phyloP scores from a whole-genome alignment of 2,329 filamentous ascomycete genomes.

The Trichoderma asperellum region DNA sequence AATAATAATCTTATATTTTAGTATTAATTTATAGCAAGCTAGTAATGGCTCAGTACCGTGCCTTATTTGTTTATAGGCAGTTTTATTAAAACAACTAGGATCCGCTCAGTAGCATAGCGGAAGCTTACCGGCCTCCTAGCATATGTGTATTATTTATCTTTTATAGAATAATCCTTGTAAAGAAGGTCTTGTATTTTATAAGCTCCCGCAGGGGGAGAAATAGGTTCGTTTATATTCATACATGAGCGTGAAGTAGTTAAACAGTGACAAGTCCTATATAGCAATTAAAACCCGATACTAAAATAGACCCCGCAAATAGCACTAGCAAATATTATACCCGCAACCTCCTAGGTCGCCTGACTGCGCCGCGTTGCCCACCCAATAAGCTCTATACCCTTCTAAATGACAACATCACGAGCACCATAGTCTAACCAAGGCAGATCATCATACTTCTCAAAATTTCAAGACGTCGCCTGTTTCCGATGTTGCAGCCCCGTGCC shows the following conservation, averaged over 20 bases:
- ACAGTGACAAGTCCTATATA: not conserved
- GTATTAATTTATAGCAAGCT: too few relatives aligned
- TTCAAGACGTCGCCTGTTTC: constrained; percentile 35
- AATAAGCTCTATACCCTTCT: not conserved
- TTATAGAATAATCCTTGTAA: not conserved
- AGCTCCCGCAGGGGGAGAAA: not conserved
- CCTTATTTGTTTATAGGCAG: too few relatives aligned
- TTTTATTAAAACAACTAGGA: not conserved
- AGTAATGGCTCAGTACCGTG: too few relatives aligned
- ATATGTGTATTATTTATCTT: not conserved
- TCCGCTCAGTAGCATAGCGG: not conserved
- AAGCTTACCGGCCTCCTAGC: not conserved
- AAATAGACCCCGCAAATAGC: not conserved
- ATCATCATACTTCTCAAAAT: not conserved
- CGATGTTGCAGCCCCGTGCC: constrained; percentile 35
- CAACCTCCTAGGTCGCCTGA: constrained; percentile 18
- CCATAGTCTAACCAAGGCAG: not conserved
- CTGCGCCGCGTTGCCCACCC: not conserved
- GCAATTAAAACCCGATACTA: not conserved
- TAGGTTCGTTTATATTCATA: not conserved
- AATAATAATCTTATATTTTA: too few relatives aligned
- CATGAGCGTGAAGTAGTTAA: not conserved
- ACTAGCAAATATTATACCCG: not conserved
- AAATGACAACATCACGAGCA: constrained; percentile 13
- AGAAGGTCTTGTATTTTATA: not conserved